phyloP scores from a whole-genome alignment of 805 yeast genomes.

The Priceomyces melissophilus region DNA sequence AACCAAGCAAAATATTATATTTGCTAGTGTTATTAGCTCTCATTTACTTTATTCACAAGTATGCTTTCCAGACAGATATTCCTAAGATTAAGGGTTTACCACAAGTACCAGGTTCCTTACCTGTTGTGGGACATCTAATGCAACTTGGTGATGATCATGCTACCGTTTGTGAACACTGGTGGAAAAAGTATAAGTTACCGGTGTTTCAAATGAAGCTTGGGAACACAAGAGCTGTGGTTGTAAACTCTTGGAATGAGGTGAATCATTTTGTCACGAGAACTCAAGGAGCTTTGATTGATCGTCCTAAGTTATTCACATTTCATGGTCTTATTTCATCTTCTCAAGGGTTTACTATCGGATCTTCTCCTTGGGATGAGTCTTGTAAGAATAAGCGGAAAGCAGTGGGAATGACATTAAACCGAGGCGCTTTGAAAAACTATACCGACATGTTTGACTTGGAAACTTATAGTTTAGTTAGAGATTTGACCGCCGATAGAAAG shows the following conservation, averaged over 20 bases:
- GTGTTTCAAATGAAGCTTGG: slow-evolving; percentile 5
- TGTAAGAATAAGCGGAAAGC: slow-evolving; percentile 33
- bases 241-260: slow-evolving; percentile 6
- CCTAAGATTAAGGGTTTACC: slow-evolving; percentile 23
- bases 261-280: slow-evolving; percentile 4
- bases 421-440: slow-evolving; percentile 32
- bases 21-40: too few relatives aligned
- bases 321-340: slow-evolving; percentile 14
- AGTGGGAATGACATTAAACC: slow-evolving; percentile 36
- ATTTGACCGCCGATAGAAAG: slow-evolving; percentile 14
- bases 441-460: slow-evolving; percentile 31
- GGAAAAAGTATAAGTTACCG: slow-evolving; percentile 23
- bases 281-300: slow-evolving; percentile 5
- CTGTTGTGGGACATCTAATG: slow-evolving; percentile 26
- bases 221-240: slow-evolving; percentile 6
- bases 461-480: slow-evolving; percentile 26
- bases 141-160: slow-evolving; percentile 29
- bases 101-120: slow-evolving; percentile 25
- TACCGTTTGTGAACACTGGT: slow-evolving; percentile 22
- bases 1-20: too few relatives aligned
- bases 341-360: slow-evolving; percentile 40
- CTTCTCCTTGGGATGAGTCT: slow-evolving; percentile 41
- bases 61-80: slow-evolving; percentile 4
- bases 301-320: slow-evolving; percentile 4
- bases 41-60: slow-evolving; percentile 1